Evolutionary conservation across 2,329 filamentous ascomycete species (phyloP).

Genomic region (Alternaria triticina): DNA sequence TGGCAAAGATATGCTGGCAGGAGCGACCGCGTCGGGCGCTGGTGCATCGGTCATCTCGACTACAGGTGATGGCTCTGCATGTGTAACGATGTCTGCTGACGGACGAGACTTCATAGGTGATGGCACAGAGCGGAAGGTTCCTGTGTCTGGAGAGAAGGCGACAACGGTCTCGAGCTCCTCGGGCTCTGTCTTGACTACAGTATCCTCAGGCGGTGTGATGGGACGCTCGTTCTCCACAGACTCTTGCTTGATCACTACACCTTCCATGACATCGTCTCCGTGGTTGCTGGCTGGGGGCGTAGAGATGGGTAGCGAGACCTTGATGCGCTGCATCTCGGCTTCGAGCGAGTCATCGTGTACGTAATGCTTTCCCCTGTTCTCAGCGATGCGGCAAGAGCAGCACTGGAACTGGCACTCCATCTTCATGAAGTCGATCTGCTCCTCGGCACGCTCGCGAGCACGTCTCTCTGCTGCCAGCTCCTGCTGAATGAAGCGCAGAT

Average conservation of each 20-base stretch:
- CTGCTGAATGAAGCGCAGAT: conserved; percentile 57
- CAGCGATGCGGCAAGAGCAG: conserved; percentile 63
- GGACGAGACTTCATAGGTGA: conserved; percentile 36
- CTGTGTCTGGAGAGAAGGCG: conserved; percentile 47
- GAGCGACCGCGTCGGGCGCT: conserved; percentile 24
- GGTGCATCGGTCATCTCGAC: conserved; percentile 29
- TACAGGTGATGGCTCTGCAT: conserved; percentile 25
- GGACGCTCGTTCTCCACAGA: conserved; percentile 23
- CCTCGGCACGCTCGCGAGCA: conserved; percentile 71
- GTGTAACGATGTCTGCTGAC: conserved; percentile 10
- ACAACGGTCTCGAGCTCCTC: conserved; percentile 29
- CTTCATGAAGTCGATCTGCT: conserved; percentile 77
- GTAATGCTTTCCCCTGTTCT: conserved; percentile 48
- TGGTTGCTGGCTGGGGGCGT: conserved; percentile 69
- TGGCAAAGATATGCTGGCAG: conserved; percentile 16
- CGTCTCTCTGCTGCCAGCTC: conserved; percentile 61
- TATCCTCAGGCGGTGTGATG: conserved; percentile 29
- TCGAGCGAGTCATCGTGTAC: conserved; percentile 46
- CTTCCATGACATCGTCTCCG: conserved; percentile 51
- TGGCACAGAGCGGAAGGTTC: conserved; percentile 45
- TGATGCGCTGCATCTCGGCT: conserved; percentile 47
- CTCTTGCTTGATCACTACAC: conserved; percentile 32
- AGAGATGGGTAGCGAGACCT: conserved; percentile 60
- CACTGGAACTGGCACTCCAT: conserved; percentile 74
- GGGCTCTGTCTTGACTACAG: not conserved